Base-by-base conservation (phyloP, 345 rosid species). In the Brassica cretica region DNA sequence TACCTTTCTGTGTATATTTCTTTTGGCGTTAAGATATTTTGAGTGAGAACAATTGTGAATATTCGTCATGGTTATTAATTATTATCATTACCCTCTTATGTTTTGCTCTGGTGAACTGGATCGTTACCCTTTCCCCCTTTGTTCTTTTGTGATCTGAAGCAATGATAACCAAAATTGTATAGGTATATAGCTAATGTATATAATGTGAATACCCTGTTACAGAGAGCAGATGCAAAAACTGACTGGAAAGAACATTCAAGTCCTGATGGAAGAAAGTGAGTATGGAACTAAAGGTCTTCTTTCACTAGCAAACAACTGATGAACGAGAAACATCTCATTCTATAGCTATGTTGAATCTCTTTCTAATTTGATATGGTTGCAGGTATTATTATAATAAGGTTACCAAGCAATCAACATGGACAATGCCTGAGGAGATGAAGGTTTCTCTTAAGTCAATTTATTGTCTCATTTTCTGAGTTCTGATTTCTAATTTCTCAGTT, bases 201-300 rank as follows among this genome's bases (percentile, higher is more conserved):
- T 24, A 27, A 35, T 63, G 58, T 71, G 51, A 60, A 49, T 72
- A 64, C 24, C 7, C 65, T 75, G 59, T 82, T 77, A 73, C 97
- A 95, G 99, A 85, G 92, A 77, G 97, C 91, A 71, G 99, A 95
- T 88, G 97, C 97, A 53, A 76, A 88, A 70, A 93, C 98, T 35
- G 88, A 93, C 85, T 95, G 99, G 99, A 93, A 89, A 87, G 99
- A 95, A 85, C 87, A 84, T 82, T 80, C 87, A 5, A 90, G 99
- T 85, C 88, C 94, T 72, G 98, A 95, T 75, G 99, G 99, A 73
- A 91, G 91, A 84, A 90, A 83, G 99, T 95, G 71, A 39, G 95
- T 82, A 59, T 46, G 76, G 69, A 64, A 65, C 39, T 63, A 19
- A 56, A 56, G 12, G 46, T 64, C 19, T 33, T 70, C 39, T 64